Evolutionary conservation across 805 yeast species (phyloP).

Genomic region (Candida rishiriensis): DNA sequence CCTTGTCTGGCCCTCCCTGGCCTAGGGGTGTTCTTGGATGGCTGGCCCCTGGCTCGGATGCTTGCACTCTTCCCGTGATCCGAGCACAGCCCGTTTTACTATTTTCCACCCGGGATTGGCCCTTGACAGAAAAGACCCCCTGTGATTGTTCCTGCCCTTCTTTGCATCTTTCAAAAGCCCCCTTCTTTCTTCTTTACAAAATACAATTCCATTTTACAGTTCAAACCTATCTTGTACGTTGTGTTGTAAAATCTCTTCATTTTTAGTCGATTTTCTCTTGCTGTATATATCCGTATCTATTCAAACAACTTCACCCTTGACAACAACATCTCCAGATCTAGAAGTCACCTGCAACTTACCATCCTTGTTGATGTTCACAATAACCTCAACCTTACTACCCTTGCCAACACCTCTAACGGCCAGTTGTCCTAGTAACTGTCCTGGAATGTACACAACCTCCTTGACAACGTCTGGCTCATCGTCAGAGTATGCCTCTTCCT

Average conservation of each 20-base stretch:
- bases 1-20: no score
- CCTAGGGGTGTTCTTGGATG: no score
- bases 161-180: no score
- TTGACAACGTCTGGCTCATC: slow-evolving; percentile 88
- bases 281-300: background rate
- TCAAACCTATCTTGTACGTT: no score
- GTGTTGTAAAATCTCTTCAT: no score
- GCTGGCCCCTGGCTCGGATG: no score
- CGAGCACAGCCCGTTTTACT: no score
- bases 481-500: slow-evolving; percentile 40
- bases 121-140: background rate
- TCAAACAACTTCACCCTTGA: slow-evolving; percentile 41
- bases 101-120: background rate
- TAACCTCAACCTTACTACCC: slow-evolving; percentile 63
- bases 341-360: slow-evolving; percentile 62
- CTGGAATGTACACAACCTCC: slow-evolving; percentile 70
- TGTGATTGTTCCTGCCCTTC: no score
- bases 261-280: background rate
- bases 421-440: slow-evolving; percentile 71
- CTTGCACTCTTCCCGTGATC: no score
- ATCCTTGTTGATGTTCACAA: slow-evolving; percentile 60
- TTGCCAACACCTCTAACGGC: slow-evolving; percentile 66
- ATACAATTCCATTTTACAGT: no score
- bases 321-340: slow-evolving; percentile 48
- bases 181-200: no score